Evolutionary conservation across 169 alveolate species (phyloP), one percentile per base, ranked within the genome.

Genomic region (Theileria equi): DNA sequence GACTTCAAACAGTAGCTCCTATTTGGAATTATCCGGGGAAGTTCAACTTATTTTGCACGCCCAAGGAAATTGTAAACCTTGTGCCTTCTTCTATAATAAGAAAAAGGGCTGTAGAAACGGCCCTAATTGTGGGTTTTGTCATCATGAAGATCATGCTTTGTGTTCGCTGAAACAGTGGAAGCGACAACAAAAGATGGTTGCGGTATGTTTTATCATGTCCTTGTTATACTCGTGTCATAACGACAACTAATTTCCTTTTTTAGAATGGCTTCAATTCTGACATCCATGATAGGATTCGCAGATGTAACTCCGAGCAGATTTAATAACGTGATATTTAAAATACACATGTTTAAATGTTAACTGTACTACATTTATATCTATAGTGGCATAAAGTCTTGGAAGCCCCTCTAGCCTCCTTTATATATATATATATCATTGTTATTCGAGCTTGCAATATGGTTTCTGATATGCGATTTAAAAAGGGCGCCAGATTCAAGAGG

Each of bases 41-140:
- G 64, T 74, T 10, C 83, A 76, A 25, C 52, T 58, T 55, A 73
- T 80, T 48, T 66, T 84, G 54, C 91, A 80, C 47, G 36, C 62
- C 23, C 62, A 69, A 57, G 93, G 93, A 35, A 57, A 74, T 21
- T 88, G 93, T 67, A 88, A 80, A 32, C 93, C 93, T 0, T 88
- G 93, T 48, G 93, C 93, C 7, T 82, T 88, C 54, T 84, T 53
- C 31, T 88, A 88, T 76, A 82, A 88, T 60, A 87, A 87, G 73
- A 77, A 81, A 17, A 88, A 88, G 49, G 90, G 92, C 16, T 88
- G 93, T 63, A 72, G 89, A 13, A 81, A 88, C 54, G 91, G 93
- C 34, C 81, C 50, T 16, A 45, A 57, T 16, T 84, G 91, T 49
- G 88, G 80, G 36, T 88, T 88, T 44, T 81, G 93, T 62, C 93